Evolutionary conservation across 2,329 filamentous ascomycete genomes (phyloP).

Genomic region (Sordariomycetes sp.): DNA sequence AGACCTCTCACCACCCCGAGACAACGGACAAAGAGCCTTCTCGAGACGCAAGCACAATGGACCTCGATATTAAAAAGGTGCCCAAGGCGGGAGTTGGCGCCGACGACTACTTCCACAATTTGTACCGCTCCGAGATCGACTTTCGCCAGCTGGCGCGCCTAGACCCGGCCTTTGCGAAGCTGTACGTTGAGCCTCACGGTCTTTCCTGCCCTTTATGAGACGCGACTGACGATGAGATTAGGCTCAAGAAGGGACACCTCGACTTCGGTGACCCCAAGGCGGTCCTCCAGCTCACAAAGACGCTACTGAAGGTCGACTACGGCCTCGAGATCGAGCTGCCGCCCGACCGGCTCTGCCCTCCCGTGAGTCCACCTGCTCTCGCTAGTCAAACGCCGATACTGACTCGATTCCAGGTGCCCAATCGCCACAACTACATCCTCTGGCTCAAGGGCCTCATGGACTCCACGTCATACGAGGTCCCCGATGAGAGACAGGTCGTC

Average conservation of each 20-base stretch:
- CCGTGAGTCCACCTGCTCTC: slow-evolving; percentile 38
- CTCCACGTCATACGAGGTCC: slow-evolving; percentile 45
- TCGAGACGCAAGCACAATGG: neutral
- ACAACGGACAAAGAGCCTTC: neutral
- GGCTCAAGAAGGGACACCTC: slow-evolving; percentile 39
- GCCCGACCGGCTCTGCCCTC: slow-evolving; percentile 72
- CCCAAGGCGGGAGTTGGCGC: slow-evolving; percentile 5
- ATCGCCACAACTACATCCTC: slow-evolving; percentile 77
- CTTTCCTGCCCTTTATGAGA: neutral
- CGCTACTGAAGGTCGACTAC: slow-evolving; percentile 68
- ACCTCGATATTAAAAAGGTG: too few species aligned
- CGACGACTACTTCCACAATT: slow-evolving; percentile 13
- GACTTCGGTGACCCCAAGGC: slow-evolving; percentile 73
- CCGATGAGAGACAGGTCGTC: slow-evolving; percentile 34
- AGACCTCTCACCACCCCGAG: neutral
- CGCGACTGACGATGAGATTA: slow-evolving; percentile 9
- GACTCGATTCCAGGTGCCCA: slow-evolving; percentile 33
- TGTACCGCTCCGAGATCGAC: slow-evolving; percentile 29
- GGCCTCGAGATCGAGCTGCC: slow-evolving; percentile 60
- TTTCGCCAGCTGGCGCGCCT: slow-evolving; percentile 29
- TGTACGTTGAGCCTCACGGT: slow-evolving; percentile 19
- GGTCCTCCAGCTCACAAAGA: slow-evolving; percentile 72
- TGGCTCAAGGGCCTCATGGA: slow-evolving; percentile 82
- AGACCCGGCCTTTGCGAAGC: slow-evolving; percentile 28
- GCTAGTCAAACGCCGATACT: neutral